Percentiles rank a stretch among this genome's conserved stretches.
These are phyloP conservation scores for Candida insectorum DNA, from an alignment of 805 yeast species.

Conservation along the genomic window DNA sequence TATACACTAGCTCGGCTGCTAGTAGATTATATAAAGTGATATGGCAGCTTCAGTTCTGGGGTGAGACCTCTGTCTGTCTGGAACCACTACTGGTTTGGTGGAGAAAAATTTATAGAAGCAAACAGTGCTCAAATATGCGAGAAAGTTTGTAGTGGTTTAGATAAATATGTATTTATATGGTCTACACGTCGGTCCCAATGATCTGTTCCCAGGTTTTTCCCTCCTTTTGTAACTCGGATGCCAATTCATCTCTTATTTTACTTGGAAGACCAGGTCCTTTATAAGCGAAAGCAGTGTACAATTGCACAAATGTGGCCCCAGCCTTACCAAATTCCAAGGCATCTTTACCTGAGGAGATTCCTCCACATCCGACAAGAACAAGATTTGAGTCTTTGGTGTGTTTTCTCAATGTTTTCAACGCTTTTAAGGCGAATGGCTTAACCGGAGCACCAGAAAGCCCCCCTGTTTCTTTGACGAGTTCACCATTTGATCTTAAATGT, in stretches of 20 bases:
- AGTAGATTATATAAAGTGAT: too few species aligned
- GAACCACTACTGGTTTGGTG: too few species aligned
- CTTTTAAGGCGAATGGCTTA: constrained; percentile 72
- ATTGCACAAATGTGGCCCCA: constrained; percentile 86
- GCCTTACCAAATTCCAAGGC: constrained; percentile 90
- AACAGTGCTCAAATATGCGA: too few species aligned
- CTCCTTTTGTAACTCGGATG: constrained; percentile 54
- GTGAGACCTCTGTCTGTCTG: too few species aligned
- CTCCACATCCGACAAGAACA: constrained; percentile 91
- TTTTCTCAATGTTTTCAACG: constrained; percentile 67
- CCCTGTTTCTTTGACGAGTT: constrained; percentile 60
- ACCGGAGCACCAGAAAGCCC: constrained; percentile 93
- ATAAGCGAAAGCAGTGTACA: constrained; percentile 89
- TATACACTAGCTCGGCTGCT: too few species aligned
- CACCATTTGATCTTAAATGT: constrained; percentile 46
- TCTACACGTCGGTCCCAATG: constrained; percentile 21
- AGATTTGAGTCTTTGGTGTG: constrained; percentile 70
- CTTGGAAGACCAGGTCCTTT: constrained; percentile 81
- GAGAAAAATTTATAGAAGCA: too few species aligned
- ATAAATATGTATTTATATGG: not conserved
- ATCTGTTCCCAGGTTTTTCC: constrained; percentile 85
- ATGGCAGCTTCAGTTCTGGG: too few species aligned
- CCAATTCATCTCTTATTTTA: constrained; percentile 40
- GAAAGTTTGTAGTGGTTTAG: too few species aligned
- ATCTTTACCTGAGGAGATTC: constrained; percentile 82